Percentiles rank a stretch among this genome's conserved stretches.
These are phyloP conservation scores for Drechslerella dactyloides DNA, from an alignment of 2,329 filamentous ascomycete species.

Conservation along the genomic window DNA sequence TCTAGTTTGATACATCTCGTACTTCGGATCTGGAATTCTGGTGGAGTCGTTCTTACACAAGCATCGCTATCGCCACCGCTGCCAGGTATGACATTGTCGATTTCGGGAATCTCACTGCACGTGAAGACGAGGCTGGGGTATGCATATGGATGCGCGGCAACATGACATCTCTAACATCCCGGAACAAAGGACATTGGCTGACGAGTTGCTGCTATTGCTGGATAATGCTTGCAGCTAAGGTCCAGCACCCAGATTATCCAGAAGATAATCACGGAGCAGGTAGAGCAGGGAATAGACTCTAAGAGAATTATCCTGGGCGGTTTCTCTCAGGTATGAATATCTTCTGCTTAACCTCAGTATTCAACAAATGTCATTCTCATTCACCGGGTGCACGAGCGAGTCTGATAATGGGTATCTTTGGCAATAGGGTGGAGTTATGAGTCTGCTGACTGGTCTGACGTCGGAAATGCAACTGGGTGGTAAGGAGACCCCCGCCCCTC, in stretches of 20 bases:
- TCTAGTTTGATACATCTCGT: neutral
- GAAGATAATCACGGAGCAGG: conserved; percentile 77
- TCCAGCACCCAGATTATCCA: conserved; percentile 68
- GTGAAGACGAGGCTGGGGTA: conserved; percentile 36
- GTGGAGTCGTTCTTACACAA: neutral
- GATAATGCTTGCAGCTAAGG: conserved; percentile 13
- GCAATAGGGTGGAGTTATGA: conserved; percentile 81
- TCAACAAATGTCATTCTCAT: neutral
- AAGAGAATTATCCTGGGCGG: conserved; percentile 85
- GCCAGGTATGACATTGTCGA: conserved; percentile 38
- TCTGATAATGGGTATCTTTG: conserved; percentile 58
- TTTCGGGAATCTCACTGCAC: conserved; percentile 25
- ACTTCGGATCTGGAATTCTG: conserved; percentile 61
- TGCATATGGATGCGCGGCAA: neutral
- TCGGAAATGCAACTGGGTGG: conserved; percentile 61
- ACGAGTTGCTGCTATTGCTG: neutral
- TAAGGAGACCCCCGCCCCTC: neutral
- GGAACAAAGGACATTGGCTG: neutral
- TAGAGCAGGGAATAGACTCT: conserved; percentile 78
- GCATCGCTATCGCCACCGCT: neutral
- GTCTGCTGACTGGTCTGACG: conserved; percentile 79
- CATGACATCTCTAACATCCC: neutral
- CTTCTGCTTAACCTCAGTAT: too few relatives aligned
- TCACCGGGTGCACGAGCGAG: conserved; percentile 7
- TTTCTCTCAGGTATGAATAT: conserved; percentile 66